Conservation (phyloP, 2,329 filamentous ascomycete species). For the Lecanosticta acicola region DNA sequence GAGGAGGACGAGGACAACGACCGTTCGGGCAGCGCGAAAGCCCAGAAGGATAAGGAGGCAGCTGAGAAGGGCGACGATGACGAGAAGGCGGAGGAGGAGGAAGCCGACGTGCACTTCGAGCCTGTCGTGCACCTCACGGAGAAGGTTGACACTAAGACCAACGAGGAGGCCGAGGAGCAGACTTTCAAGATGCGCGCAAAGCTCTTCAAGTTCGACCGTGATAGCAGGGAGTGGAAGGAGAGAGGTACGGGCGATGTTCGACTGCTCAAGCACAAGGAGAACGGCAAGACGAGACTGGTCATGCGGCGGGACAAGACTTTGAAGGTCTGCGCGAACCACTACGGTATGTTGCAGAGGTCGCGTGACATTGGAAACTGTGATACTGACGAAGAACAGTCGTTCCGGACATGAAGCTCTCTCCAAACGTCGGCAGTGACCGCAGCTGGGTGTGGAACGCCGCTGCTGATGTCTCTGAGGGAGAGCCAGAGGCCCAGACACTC, state of each 20-base stretch:
- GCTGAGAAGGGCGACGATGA: conserved; percentile 34
- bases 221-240: conserved; percentile 97
- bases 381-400: conserved; percentile 57
- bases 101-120: conserved; percentile 91
- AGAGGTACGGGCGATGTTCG: conserved; percentile 93
- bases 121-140: conserved; percentile 93
- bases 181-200: conserved; percentile 99
- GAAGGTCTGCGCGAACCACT: conserved; percentile 99
- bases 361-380: conserved; percentile 18
- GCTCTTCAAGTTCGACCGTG: conserved; percentile 95
- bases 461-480: conserved; percentile 95
- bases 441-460: conserved; percentile 99
- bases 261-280: conserved; percentile 97
- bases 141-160: conserved; percentile 95
- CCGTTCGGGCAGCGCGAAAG: conserved; percentile 72
- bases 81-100: conserved; percentile 49
- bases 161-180: conserved; percentile 97
- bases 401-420: conserved; percentile 96
- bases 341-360: conserved; percentile 60
- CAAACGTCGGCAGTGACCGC: conserved; percentile 95
- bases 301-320: conserved; percentile 99
- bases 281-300: conserved; percentile 92
- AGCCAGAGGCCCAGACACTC: conserved; percentile 90
- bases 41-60: conserved; percentile 59
- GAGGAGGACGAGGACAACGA: conserved; percentile 73